These are phyloP conservation scores for Penicillium frequentans DNA, from an alignment of 2,329 filamentous ascomycete genomes.

Conservation along the genomic window DNA sequence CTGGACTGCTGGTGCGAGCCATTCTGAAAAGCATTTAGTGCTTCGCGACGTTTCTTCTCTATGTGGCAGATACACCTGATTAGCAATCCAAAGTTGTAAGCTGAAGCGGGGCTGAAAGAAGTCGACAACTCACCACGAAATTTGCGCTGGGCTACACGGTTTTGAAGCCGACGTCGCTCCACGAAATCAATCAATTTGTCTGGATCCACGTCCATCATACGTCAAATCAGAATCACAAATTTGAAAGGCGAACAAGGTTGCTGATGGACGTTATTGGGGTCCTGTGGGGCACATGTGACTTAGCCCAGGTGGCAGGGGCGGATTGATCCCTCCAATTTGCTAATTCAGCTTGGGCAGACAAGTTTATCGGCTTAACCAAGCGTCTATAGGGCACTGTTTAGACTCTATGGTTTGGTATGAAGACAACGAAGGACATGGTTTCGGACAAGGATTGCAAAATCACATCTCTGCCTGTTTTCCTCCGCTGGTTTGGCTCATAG, in stretches of 20 bases:
- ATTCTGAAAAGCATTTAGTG: neutral
- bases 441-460: no score
- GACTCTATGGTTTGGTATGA: no score
- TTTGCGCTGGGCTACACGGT: neutral
- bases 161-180: neutral
- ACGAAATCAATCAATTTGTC: neutral
- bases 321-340: neutral
- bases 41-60: neutral
- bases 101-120: neutral
- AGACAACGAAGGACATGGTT: no score
- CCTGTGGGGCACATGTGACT: neutral
- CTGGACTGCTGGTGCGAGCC: neutral
- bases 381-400: no score
- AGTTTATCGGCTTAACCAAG: no score
- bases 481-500: no score
- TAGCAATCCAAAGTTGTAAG: neutral
- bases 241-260: neutral
- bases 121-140: neutral
- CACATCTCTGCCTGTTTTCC: no score
- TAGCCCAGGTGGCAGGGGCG: neutral
- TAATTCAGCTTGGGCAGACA: no score
- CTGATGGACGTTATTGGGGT: neutral
- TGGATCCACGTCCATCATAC: neutral
- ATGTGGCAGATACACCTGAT: neutral
- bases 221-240: neutral